These are phyloP conservation scores for Phialemonium atrogriseum DNA, from an alignment of 2,329 filamentous ascomycete species.

Conservation along the genomic window DNA sequence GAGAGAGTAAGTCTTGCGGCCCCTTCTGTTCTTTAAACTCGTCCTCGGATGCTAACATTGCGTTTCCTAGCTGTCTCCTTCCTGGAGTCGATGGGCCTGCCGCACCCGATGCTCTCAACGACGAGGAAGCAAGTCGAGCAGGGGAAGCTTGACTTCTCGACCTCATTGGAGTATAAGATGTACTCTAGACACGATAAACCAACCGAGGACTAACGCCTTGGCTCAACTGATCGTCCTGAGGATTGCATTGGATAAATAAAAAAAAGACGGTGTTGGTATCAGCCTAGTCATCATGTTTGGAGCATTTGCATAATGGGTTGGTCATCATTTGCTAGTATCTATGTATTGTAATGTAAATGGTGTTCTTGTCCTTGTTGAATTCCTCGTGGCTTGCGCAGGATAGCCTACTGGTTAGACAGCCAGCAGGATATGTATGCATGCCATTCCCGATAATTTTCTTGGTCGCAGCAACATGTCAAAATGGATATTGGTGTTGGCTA, in stretches of 20 bases:
- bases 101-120: conserved; percentile 46
- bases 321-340: no score
- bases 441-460: no score
- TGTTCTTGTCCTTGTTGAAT: no score
- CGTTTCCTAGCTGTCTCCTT: conserved; percentile 42
- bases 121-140: conserved; percentile 54
- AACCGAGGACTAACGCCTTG: conserved; percentile 28
- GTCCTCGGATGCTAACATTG: conserved; percentile 3
- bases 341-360: no score
- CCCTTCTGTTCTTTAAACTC: no score
- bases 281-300: conserved; percentile 16
- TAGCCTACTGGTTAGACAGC: no score
- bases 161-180: conserved; percentile 51
- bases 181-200: conserved; percentile 53
- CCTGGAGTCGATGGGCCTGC: conserved; percentile 59
- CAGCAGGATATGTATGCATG: no score
- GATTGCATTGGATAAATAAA: conserved; percentile 9
- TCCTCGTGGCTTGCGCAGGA: no score
- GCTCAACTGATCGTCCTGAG: no score
- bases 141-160: conserved; percentile 50
- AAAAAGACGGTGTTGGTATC: conserved; percentile 8
- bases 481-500: no score
- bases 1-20: conserved; percentile 55
- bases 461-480: no score
- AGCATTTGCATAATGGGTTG: conserved; percentile 2